A percentile compares a stretch with the other conserved stretches of the same genome.
Evolutionary conservation across 805 yeast species (phyloP).

Genomic region (Saccharomycopsis synnaedendra): DNA sequence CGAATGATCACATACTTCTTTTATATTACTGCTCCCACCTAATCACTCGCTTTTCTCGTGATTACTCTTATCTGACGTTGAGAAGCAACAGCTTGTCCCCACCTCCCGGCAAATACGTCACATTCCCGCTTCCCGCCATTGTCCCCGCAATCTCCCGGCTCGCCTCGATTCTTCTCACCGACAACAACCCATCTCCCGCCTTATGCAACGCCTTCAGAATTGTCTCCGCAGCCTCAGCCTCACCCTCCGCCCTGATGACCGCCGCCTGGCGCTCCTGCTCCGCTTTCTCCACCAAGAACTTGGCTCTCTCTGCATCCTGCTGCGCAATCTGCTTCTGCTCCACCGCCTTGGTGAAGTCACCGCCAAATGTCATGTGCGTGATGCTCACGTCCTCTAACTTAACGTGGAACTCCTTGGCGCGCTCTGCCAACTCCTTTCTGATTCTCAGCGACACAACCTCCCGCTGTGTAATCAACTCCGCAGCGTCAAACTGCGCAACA

Average conservation of each 20-base stretch:
- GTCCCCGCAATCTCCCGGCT: slow-evolving; percentile 91
- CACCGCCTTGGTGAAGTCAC: slow-evolving; percentile 94
- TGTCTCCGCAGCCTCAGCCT: slow-evolving; percentile 95
- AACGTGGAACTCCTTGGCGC: slow-evolving; percentile 85
- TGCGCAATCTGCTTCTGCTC: slow-evolving; percentile 99
- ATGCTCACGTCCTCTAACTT: slow-evolving; percentile 93
- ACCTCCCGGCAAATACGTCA: slow-evolving; percentile 67
- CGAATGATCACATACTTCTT: too few relatives aligned
- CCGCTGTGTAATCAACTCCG: slow-evolving; percentile 93
- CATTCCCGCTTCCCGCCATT: slow-evolving; percentile 70
- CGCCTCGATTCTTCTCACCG: slow-evolving; percentile 93
- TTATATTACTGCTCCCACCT: too few relatives aligned
- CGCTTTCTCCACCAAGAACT: slow-evolving; percentile 85
- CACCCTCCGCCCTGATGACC: slow-evolving; percentile 97
- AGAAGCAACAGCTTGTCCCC: slow-evolving; percentile 12
- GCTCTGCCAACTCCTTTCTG: slow-evolving; percentile 68
- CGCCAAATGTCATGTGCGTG: slow-evolving; percentile 95
- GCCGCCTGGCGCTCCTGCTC: slow-evolving; percentile 95
- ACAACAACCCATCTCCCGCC: slow-evolving; percentile 90
- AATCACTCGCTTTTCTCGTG: background rate
- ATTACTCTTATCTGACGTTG: slow-evolving; percentile 1
- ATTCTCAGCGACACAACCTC: slow-evolving; percentile 87
- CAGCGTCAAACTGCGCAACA: slow-evolving; percentile 92
- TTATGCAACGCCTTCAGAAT: slow-evolving; percentile 86
- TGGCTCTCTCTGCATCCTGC: slow-evolving; percentile 97